phyloP scores from a whole-genome alignment of 2,329 filamentous ascomycete species.

The Tolypocladium endophyticum region DNA sequence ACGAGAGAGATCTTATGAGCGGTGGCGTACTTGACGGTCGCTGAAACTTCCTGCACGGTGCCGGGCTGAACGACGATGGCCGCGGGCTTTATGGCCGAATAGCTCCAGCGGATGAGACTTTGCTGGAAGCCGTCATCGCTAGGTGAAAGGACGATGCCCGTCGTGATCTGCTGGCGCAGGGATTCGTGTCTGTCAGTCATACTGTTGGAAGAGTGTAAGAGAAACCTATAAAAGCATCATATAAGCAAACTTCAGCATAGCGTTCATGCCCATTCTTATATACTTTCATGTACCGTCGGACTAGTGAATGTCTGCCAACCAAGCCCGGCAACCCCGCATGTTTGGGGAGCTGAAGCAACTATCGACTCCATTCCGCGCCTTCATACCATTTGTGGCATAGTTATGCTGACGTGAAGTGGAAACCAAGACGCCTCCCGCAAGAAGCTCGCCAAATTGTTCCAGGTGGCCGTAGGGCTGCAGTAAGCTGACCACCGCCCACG shows the following conservation, averaged over 20 bases:
- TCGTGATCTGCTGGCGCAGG: conserved; percentile 9
- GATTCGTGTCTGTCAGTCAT: conserved; percentile 3
- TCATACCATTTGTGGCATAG: neutral
- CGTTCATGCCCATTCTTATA: neutral
- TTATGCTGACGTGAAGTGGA: neutral
- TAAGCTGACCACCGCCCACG: neutral
- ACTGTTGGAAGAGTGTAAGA: neutral
- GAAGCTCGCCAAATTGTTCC: neutral
- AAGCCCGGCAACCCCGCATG: neutral
- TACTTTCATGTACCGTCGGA: no score
- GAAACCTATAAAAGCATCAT: neutral
- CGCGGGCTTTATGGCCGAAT: conserved; percentile 24
- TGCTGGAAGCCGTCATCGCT: conserved; percentile 20
- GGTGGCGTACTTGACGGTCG: conserved; percentile 31
- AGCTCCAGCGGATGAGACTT: conserved; percentile 26
- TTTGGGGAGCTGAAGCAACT: neutral
- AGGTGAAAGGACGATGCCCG: conserved; percentile 20
- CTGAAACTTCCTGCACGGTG: conserved; percentile 26
- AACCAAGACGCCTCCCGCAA: neutral
- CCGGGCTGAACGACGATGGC: conserved; percentile 33
- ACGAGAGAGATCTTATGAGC: conserved; percentile 36
- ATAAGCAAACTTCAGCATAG: neutral
- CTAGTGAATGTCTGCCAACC: neutral
- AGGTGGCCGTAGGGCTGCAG: neutral
- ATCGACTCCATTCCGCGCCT: neutral